Base-by-base conservation (phyloP, 805 yeast species). In the Kodamaea fukazawae region DNA sequence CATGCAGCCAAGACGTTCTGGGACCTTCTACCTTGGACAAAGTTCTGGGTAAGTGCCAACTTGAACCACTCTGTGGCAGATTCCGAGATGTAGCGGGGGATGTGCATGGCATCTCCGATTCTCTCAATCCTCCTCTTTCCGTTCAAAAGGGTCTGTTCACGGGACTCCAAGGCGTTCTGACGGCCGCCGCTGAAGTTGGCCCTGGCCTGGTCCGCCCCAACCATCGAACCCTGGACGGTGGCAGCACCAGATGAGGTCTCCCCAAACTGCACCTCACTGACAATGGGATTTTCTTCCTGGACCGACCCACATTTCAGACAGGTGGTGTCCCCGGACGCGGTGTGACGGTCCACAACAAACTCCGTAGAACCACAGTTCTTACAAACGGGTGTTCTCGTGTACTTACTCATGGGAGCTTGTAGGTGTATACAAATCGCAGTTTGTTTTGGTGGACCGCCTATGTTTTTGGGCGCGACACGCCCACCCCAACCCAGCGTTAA, bases 1-100 rank as follows among this genome's bases (percentile, higher is more conserved):
- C 99, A 93, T 0, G 98, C 89, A 0, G 96, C 95, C 40, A 90
- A 81, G 3, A 93, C 98, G 57, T 91, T 90, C 57, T 90, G 97
- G 2, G 97, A 88, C 46, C 93, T 69, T 52, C 99, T 75, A n/a
- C 99, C 99, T 60, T 91, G 96, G 16, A 93, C 98, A 58, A 93
- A 93, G 57, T 89, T 90, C 48, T 83, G 76, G 2, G 88, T 76
- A 20, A 95, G 70, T 0, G 98, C 98, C 40, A 89, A 67, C 49
- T 81, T 81, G 62, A 87, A 95, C 91, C 96, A 88, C 43, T 85
- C 86, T 50, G 79, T 76, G 0, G 96, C 97, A 9, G 91, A 81
- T 43, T 86, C 96, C 2, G 89, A 76, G 9, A 91, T 81, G 58
- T 79, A 83, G 33, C 87, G 96, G 2, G 96, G 88, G 42, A 95